Evolutionary conservation across 2,329 filamentous ascomycete species (phyloP).

Genomic region (Fusarium miscanthi): DNA sequence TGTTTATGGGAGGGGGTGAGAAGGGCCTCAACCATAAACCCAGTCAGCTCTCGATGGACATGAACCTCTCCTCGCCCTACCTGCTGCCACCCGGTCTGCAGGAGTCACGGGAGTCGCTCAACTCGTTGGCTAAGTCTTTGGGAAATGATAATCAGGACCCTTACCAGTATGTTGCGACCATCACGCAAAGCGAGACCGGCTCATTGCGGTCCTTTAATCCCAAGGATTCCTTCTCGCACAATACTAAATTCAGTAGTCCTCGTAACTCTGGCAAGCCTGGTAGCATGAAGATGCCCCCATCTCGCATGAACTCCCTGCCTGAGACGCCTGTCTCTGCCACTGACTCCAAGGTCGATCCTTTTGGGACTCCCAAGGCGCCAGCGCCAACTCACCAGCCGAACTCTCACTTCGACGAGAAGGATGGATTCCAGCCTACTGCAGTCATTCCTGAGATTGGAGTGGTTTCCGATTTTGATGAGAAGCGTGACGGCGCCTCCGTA

Average conservation of each 20-base stretch:
- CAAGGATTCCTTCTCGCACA: conserved; percentile 58
- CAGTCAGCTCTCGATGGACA: conserved; percentile 74
- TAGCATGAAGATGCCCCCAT: conserved; percentile 47
- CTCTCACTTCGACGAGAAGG: conserved; percentile 41
- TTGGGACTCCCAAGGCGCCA: conserved; percentile 50
- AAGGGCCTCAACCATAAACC: conserved; percentile 58
- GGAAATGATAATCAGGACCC: conserved; percentile 83
- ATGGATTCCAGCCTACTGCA: conserved; percentile 48
- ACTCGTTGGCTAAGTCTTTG: conserved; percentile 83
- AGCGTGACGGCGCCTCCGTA: conserved; percentile 43
- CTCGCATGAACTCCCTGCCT: conserved; percentile 58
- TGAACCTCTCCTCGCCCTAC: conserved; percentile 86
- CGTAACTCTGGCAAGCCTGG: conserved; percentile 46
- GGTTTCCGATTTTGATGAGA: conserved; percentile 48
- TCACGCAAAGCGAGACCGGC: conserved; percentile 66
- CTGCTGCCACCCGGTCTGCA: conserved; percentile 87
- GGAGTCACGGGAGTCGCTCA: conserved; percentile 84
- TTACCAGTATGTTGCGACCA: conserved; percentile 74
- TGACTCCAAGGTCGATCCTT: conserved; percentile 51
- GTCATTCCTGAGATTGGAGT: conserved; percentile 55
- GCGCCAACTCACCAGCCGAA: conserved; percentile 44
- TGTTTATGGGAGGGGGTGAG: conserved; percentile 62
- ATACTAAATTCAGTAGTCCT: conserved; percentile 57
- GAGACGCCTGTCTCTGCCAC: conserved; percentile 51
- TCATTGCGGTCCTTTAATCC: conserved; percentile 65